Percentiles rank a stretch among this genome's conserved stretches.
Conservation (phyloP, 139 green algal species). For the Chlorella vulgaris region DNA sequence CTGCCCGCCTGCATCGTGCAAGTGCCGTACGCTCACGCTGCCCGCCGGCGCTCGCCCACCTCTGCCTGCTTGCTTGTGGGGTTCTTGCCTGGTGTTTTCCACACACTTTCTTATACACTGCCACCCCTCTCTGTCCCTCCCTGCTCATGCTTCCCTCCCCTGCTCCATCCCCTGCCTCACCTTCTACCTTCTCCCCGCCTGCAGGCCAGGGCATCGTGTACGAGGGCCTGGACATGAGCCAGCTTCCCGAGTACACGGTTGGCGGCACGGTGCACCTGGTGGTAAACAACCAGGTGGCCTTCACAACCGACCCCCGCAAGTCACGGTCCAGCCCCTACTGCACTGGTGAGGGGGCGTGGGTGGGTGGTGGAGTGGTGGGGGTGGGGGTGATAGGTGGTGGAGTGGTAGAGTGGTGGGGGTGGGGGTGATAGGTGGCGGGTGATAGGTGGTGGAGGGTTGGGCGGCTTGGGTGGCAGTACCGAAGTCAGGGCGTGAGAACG, state of each 20-base stretch:
- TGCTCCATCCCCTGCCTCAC: neutral
- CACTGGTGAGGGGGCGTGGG: conserved; percentile 52
- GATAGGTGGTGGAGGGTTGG: neutral
- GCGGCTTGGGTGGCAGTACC: too few species aligned
- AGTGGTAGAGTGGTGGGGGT: neutral
- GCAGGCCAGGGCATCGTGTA: conserved; percentile 94
- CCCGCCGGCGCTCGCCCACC: neutral
- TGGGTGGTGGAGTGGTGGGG: neutral
- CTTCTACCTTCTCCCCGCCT: neutral
- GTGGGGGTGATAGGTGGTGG: neutral
- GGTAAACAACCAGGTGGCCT: conserved; percentile 99
- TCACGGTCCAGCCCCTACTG: conserved; percentile 86
- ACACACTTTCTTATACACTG: too few species aligned
- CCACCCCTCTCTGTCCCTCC: too few species aligned
- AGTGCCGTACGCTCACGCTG: too few species aligned
- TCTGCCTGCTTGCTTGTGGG: too few species aligned
- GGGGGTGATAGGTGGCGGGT: neutral
- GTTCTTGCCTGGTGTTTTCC: too few species aligned
- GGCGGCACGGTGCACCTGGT: conserved; percentile 96
- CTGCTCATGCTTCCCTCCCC: neutral
- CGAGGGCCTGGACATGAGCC: conserved; percentile 96
- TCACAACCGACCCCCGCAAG: conserved; percentile 97
- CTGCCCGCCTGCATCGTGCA: too few species aligned
- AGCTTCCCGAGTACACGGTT: conserved; percentile 93
- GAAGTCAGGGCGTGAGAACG: too few species aligned